Conservation (phyloP, 106 monocot species). For the Dendrobium catenatum region DNA sequence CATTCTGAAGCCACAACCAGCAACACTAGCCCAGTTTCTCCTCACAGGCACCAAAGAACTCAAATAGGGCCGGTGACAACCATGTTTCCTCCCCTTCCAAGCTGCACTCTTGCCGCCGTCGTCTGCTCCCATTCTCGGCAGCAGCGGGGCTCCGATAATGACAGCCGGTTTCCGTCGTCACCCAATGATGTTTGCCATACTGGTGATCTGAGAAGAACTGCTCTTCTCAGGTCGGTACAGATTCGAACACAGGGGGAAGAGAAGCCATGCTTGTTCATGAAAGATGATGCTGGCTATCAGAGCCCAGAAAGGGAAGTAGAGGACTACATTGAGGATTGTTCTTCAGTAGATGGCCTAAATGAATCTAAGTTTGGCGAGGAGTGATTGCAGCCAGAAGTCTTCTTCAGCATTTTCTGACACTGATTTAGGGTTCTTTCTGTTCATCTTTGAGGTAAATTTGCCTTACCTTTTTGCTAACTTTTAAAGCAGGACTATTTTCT, state of each 20-base stretch:
- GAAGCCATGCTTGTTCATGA: conserved; percentile 22
- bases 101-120: conserved; percentile 36
- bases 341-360: conserved; percentile 8
- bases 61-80: conserved; percentile 1
- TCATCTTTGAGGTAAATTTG: neutral
- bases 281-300: conserved; percentile 28
- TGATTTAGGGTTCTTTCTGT: no score
- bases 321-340: conserved; percentile 26
- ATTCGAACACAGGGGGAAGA: conserved; percentile 65
- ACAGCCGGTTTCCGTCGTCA: conserved; percentile 78
- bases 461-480: neutral
- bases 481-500: no score
- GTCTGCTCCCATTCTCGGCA: conserved; percentile 55
- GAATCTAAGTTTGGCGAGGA: conserved; percentile 19
- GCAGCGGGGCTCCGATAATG: conserved; percentile 61
- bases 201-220: conserved; percentile 63
- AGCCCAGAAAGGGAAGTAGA: conserved; percentile 23
- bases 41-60: conserved; percentile 44
- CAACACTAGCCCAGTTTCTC: conserved; percentile 60
- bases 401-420: no score
- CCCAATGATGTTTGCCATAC: conserved; percentile 85
- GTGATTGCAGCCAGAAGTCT: neutral
- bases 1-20: conserved; percentile 34
- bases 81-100: conserved; percentile 27
- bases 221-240: conserved; percentile 82